phyloP scores from a whole-genome alignment of 805 yeast species.

The Maudiozyma barnettii region DNA sequence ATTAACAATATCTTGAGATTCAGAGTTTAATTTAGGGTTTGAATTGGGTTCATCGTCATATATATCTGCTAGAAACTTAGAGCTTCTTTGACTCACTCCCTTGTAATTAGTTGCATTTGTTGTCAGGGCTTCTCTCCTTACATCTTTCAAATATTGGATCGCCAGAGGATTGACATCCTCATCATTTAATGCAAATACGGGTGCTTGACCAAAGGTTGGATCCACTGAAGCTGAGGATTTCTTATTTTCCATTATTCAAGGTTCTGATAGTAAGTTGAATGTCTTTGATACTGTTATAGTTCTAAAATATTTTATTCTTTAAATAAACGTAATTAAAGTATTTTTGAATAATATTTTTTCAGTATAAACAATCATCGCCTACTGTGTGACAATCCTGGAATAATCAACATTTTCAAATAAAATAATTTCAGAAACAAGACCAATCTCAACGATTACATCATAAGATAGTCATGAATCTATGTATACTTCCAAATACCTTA shows the following conservation, averaged over 20 bases:
- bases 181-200: constrained; percentile 21
- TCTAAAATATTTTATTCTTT: no score
- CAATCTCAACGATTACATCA: no score
- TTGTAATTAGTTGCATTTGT: constrained; percentile 9
- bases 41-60: constrained; percentile 21
- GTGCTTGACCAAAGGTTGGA: constrained; percentile 24
- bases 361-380: no score
- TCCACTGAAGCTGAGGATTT: constrained; percentile 7
- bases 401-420: no score
- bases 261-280: no score
- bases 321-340: no score
- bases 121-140: constrained; percentile 23
- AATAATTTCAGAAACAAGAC: no score
- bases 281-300: no score
- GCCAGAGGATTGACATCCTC: constrained; percentile 21
- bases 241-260: neutral
- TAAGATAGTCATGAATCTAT: no score
- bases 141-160: constrained; percentile 16
- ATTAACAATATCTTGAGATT: neutral
- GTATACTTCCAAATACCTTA: no score
- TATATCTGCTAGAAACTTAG: constrained; percentile 14
- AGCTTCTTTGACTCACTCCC: neutral
- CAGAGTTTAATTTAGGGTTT: neutral
- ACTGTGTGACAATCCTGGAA: no score
- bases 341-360: no score